Base-by-base conservation (phyloP, 441 rosid genomes). In the Euphorbia schlechtendalii region DNA sequence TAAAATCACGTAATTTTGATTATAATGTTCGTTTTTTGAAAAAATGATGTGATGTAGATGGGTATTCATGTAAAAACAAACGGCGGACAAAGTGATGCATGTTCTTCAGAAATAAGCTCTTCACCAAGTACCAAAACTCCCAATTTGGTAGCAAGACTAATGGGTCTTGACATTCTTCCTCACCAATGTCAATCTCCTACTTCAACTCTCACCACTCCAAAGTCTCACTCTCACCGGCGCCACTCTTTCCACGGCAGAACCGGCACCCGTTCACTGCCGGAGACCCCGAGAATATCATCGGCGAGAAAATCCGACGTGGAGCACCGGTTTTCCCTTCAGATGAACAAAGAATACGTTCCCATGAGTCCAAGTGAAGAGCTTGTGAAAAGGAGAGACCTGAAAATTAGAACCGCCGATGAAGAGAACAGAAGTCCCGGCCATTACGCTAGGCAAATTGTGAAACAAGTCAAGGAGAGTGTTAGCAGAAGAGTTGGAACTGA, bases 111-210 rank as follows among this genome's bases (percentile, higher is more conserved):
- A 54, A 80, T 78, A 49, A 76, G 82, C 73, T 68, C 79, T 63
- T 88, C 99, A 21, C 90, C 96, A 2, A 84, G 82, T 24, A 72
- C 84, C 67, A 87, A 83, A 79, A 87, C 95, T 25, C 99, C 99
- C 40, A 90, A 78, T 65, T 75, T 93, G 53, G 95, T 93, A 0
- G 99, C 97, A 12, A 79, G 97, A 62, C 84, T 93, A 27, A 90
- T 93, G 99, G 99, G 99, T 46, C 96, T 93, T 32, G 99, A 93
- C 52, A 82, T 84, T 72, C 89, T 87, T 52, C 96, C 99, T 0
- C 91, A 85, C 17, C 63, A 71, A 13, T 64, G 67, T 66, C 59
- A 34, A 30, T 73, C 77, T 60, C 72, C 77, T 20, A 59, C 51
- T 43, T 81, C 91, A 3, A 67, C 82, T 17, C 78, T 72, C 2